phyloP scores from a whole-genome alignment of 1,139 yeast genomes.

The Suhomyces choctaworum region DNA sequence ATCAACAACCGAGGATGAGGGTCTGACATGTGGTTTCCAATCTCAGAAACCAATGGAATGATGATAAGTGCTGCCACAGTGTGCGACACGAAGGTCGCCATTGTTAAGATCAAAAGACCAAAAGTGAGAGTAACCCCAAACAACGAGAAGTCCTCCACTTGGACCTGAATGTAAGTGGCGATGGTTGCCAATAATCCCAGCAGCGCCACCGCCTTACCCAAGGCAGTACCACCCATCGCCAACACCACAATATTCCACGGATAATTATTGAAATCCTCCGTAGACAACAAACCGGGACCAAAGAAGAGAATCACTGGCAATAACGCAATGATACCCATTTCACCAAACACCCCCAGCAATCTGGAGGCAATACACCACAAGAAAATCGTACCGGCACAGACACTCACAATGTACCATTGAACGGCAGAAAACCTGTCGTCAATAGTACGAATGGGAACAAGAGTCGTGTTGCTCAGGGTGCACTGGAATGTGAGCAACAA shows the following conservation, averaged over 20 bases:
- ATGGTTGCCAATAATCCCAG: conserved; percentile 68
- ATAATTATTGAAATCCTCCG: conserved; percentile 68
- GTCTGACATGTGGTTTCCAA: conserved; percentile 57
- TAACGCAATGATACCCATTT: conserved; percentile 69
- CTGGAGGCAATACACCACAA: conserved; percentile 71
- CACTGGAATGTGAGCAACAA: conserved; percentile 56
- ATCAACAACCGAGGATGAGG: conserved; percentile 63
- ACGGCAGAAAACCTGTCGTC: conserved; percentile 58
- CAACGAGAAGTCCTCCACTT: conserved; percentile 56
- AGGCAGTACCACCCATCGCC: conserved; percentile 79
- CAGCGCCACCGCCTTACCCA: conserved; percentile 72
- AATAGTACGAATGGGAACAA: conserved; percentile 56
- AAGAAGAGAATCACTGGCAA: conserved; percentile 66
- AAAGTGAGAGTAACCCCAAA: conserved; percentile 65
- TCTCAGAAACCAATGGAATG: conserved; percentile 67
- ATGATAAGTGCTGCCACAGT: conserved; percentile 76
- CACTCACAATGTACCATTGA: conserved; percentile 63
- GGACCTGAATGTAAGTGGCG: conserved; percentile 55
- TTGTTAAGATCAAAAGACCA: conserved; percentile 62
- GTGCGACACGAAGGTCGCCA: conserved; percentile 76
- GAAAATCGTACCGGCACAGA: conserved; percentile 56
- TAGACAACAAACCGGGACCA: conserved; percentile 66
- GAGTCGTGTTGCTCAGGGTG: conserved; percentile 40
- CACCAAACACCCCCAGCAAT: conserved; percentile 59
- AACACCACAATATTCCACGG: conserved; percentile 77